Base-by-base conservation (phyloP, 2,329 filamentous ascomycete genomes). In the Talaromyces funiculosus region DNA sequence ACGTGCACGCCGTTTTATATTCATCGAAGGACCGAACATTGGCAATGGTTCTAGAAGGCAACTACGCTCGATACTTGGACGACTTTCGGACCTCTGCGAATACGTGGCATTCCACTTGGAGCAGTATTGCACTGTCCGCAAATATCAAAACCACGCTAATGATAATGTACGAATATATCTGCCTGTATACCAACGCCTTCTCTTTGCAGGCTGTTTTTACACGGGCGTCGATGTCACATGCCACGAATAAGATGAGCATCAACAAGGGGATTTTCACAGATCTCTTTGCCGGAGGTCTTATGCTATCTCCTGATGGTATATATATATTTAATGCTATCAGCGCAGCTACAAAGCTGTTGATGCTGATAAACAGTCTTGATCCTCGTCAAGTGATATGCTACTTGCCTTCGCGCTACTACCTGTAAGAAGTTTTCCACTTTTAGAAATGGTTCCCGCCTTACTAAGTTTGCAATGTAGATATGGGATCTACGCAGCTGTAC, bases 51-150 rank as follows among this genome's bases (percentile, higher is more conserved):
- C 47, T 24, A 12, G 20, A 53, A 38, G 65, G 66, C n/a, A 55
- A 66, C 51, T 67, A 67, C 53, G 61, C 55, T 4, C 64, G 61
- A 26, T 67, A 67, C 24, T 60, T 67, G 6, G 66, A 67, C 35
- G 65, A 67, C 53, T 64, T 65, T 49, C 62, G 31, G 5, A 31
- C 33, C 18, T 29, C 62, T 20, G 22, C 57, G 9, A n/a, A 56
- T 5, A 45, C 47, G 0, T 65, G 64, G 64, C 43, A 47, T 3
- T 47, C 24, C 8, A 18, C 43, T 2, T 47, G 43, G 43, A 31
- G 62, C 20, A 22, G 40, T 16, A 54, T 8, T 24, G 4, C 33
- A 14, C 16, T 56, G 6, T 45, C 22, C 8, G 16, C 14, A 2
- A 57, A 37, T 0, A 31, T 57, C 7, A 56, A 45, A 14, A 56